A percentile compares a stretch with the other conserved stretches of the same genome.
phyloP scores from a whole-genome alignment of 352 stramenopile species.

The Phytophthora pinifolia region DNA sequence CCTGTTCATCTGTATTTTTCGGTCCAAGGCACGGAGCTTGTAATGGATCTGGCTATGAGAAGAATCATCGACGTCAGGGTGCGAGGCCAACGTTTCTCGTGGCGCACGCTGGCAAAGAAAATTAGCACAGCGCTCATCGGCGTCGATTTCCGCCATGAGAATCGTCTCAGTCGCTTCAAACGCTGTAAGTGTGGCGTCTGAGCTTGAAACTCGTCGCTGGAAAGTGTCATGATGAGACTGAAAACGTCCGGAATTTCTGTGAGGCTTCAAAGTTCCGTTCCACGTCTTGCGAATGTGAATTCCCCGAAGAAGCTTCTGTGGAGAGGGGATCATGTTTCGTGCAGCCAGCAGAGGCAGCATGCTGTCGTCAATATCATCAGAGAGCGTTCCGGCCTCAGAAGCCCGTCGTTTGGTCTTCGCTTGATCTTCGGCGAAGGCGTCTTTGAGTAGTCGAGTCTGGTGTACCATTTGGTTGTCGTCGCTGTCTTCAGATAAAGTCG shows the following conservation, averaged over 20 bases:
- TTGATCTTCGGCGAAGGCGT: not conserved
- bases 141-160: conserved; percentile 40
- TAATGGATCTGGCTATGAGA: conserved; percentile 22
- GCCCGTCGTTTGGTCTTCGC: not conserved
- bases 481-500: not conserved
- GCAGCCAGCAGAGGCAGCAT: conserved; percentile 7
- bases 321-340: conserved; percentile 1
- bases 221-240: not conserved
- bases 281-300: conserved; percentile 11
- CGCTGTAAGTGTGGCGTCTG: conserved; percentile 21
- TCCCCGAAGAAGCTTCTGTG: conserved; percentile 6
- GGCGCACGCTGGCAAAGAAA: conserved; percentile 30
- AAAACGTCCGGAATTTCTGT: not conserved
- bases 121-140: conserved; percentile 34
- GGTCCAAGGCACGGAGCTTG: conserved; percentile 31
- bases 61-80: not conserved
- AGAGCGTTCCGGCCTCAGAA: not conserved
- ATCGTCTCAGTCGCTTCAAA: conserved; percentile 42
- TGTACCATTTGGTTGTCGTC: conserved; percentile 16
- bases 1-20: conserved; percentile 42
- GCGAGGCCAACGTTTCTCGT: not conserved
- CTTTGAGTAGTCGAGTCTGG: not conserved
- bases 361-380: not conserved
- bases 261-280: conserved; percentile 7
- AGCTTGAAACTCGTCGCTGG: conserved; percentile 10